A percentile compares a stretch with the other conserved stretches of the same genome.
Conservation (phyloP, 306 rosid species). For the Biancaea sappan region DNA sequence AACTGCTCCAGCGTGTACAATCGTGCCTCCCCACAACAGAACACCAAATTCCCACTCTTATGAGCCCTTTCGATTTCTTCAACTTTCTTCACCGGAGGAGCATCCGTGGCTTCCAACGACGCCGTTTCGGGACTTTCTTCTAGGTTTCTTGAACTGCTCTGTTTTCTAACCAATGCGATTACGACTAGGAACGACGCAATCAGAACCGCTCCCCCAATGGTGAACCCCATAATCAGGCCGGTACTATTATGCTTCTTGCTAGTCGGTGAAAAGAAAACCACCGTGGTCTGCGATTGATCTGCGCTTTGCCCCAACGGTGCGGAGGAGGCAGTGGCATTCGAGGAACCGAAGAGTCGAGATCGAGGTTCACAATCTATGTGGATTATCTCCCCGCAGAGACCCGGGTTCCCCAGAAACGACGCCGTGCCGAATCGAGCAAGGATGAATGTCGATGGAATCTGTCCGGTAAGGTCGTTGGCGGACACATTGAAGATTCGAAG, state of each 20-base stretch:
- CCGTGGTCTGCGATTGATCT: slow-evolving; percentile 57
- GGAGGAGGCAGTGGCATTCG: slow-evolving; percentile 38
- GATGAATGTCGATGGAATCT: slow-evolving; percentile 53
- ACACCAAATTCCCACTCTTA: slow-evolving; percentile 66
- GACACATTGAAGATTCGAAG: slow-evolving; percentile 58
- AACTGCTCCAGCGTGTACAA: slow-evolving; percentile 72
- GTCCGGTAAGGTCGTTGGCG: slow-evolving; percentile 66
- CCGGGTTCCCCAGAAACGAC: slow-evolving; percentile 59
- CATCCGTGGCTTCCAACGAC: slow-evolving; percentile 2
- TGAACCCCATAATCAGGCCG: slow-evolving; percentile 51
- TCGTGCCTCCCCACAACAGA: slow-evolving; percentile 67
- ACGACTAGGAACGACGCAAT: slow-evolving; percentile 37
- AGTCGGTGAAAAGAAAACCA: slow-evolving; percentile 46
- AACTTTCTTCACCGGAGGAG: slow-evolving; percentile 26
- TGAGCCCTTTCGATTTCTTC: slow-evolving; percentile 40
- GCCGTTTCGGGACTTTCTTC: slow-evolving; percentile 29
- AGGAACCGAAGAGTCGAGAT: slow-evolving; percentile 60
- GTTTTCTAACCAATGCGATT: slow-evolving; percentile 39
- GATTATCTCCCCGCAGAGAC: slow-evolving; percentile 76
- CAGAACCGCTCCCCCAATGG: slow-evolving; percentile 42
- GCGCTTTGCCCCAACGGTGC: slow-evolving; percentile 56
- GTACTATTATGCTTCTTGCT: slow-evolving; percentile 44
- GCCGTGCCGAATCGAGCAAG: slow-evolving; percentile 51
- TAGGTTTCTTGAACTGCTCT: background rate
- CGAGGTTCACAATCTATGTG: slow-evolving; percentile 51